These are phyloP conservation scores for Acacia confusa DNA, from an alignment of 306 rosid species.

Conservation along the genomic window DNA sequence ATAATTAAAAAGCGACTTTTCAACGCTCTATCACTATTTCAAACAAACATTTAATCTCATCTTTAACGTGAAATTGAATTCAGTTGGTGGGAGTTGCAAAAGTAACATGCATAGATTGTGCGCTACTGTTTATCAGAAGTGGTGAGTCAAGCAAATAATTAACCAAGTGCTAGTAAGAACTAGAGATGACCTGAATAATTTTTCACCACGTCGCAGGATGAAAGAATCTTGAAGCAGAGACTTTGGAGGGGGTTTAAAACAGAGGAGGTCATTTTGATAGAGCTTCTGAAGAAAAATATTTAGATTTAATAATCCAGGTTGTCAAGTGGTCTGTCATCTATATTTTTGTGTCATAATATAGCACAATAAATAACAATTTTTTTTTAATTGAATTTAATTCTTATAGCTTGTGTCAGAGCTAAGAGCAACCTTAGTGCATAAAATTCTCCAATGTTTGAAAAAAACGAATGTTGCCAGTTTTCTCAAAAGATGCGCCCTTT, in stretches of 20 bases:
- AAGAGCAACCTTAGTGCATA: constrained; percentile 34
- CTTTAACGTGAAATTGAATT: not conserved
- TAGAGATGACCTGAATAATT: constrained; percentile 5
- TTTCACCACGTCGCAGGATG: constrained; percentile 2
- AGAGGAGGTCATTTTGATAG: not conserved
- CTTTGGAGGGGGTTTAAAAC: not conserved
- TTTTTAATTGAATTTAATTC: constrained; percentile 8
- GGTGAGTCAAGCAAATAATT: not conserved
- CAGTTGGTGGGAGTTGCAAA: not conserved
- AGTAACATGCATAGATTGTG: not conserved
- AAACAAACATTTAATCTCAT: too few relatives aligned
- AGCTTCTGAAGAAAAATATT: not conserved
- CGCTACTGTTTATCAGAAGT: not conserved
- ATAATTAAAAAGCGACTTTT: too few relatives aligned
- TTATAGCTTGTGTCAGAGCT: constrained; percentile 33
- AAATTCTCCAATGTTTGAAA: constrained; percentile 40
- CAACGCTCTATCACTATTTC: too few relatives aligned
- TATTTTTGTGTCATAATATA: not conserved
- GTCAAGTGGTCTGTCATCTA: not conserved
- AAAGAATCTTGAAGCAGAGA: constrained; percentile 12
- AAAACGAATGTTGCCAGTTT: constrained; percentile 24
- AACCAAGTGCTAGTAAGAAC: not conserved
- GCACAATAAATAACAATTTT: not conserved
- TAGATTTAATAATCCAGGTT: not conserved
- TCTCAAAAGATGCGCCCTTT: constrained; percentile 36